phyloP scores from a whole-genome alignment of 768 basidiomycete species.

The Pleurotus cornucopiae region DNA sequence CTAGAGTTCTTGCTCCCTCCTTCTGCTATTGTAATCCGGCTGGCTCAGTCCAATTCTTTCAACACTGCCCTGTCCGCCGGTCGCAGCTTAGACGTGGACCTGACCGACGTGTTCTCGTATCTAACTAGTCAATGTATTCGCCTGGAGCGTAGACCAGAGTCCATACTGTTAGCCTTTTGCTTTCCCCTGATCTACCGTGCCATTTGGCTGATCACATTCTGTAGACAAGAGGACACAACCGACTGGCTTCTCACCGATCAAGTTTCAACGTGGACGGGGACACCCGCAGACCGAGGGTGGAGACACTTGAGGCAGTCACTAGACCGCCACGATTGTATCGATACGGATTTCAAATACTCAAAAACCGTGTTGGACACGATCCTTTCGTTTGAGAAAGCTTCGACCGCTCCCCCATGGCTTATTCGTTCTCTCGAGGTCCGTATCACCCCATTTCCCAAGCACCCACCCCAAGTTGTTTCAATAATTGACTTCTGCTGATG shows the following conservation, averaged over 20 bases:
- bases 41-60: constrained; percentile 77
- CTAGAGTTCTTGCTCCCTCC: constrained; percentile 53
- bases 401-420: constrained; percentile 80
- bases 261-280: constrained; percentile 80
- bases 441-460: background rate
- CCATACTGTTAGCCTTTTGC: constrained; percentile 44
- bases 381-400: constrained; percentile 56
- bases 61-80: constrained; percentile 78
- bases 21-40: constrained; percentile 66
- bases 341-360: constrained; percentile 72
- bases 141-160: constrained; percentile 59
- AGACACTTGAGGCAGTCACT: constrained; percentile 80
- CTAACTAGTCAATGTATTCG: constrained; percentile 78
- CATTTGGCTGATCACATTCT: constrained; percentile 8
- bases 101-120: constrained; percentile 80
- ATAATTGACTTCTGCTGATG: background rate
- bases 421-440: constrained; percentile 68
- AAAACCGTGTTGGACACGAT: constrained; percentile 77
- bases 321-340: constrained; percentile 67
- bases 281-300: constrained; percentile 79
- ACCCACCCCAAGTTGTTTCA: no score
- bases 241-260: constrained; percentile 85
- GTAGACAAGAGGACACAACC: constrained; percentile 64
- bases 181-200: background rate
- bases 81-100: constrained; percentile 72